Evolutionary conservation across 176 grass and related monocot species (phyloP), one percentile per base, ranked within the genome.

Genomic region (Cenchrus purpureus): DNA sequence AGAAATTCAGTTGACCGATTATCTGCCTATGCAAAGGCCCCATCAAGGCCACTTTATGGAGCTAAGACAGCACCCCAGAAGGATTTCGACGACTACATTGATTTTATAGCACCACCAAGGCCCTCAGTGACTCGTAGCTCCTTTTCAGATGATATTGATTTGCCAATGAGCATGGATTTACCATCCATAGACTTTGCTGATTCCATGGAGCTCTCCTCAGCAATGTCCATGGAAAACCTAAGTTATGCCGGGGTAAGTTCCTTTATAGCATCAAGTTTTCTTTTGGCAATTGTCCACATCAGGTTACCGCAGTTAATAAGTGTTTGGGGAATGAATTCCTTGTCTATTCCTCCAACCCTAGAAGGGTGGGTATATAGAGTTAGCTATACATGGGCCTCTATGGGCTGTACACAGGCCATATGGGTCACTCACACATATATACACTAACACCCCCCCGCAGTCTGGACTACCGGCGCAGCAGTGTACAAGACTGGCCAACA

Each of bases 121-220:
- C 80, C 88, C 60, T 90, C 88, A 4, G 79, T 89, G 61, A 91
- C 94, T 50, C 92, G 80, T 45, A 88, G 88, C 65, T 91, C 86
- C 31, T 89, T 87, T 45, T 87, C 87, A 60, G 96, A 84, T 66
- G 93, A 95, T 8, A 63, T 91, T 57, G 95, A 94, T 87, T 68
- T 95, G 22, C 63, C 61, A 10, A 76, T 81, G 84, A 92, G 79
- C 58, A 81, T 88, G 85, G 93, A 93, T 49, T 85, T 88, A 37
- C 86, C 65, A 68, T 93, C 89, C 29, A 83, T 88, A 85, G 91
- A 95, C 84, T 95, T 94, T 0, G 83, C 29, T 65, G 86, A 90
- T 37, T 88, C 85, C 34, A 31, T 92, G 32, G 93, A 98, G 46
- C 84, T 86, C 12, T 87, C 78, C 43, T 84, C 88, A 29, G 82